phyloP scores from a whole-genome alignment of 78 protist genomes.

The Planoprotostelium fungivorum region DNA sequence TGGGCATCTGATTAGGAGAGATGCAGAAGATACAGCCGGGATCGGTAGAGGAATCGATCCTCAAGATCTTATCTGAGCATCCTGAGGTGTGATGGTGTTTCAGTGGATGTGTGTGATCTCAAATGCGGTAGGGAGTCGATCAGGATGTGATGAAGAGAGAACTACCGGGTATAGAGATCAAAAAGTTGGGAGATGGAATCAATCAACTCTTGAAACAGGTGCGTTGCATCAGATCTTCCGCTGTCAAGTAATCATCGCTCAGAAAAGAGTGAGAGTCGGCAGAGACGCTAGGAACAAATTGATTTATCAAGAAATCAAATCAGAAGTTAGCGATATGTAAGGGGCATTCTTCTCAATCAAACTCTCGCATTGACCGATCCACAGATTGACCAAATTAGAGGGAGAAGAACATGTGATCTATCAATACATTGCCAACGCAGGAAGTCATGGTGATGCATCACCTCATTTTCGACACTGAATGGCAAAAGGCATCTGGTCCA shows the following conservation, averaged over 20 bases:
- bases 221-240: background rate
- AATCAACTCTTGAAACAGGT: background rate
- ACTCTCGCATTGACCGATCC: background rate
- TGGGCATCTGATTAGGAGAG: too few species aligned
- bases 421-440: background rate
- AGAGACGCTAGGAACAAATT: background rate
- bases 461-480: background rate
- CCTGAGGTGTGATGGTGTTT: too few species aligned
- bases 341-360: background rate
- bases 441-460: background rate
- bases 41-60: too few species aligned
- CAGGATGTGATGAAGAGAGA: background rate
- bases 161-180: background rate
- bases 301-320: background rate
- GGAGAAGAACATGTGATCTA: background rate
- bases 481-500: background rate
- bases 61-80: too few species aligned
- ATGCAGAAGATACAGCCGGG: too few species aligned
- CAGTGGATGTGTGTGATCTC: too few species aligned
- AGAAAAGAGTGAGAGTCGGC: background rate
- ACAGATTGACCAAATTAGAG: background rate
- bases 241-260: background rate
- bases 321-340: background rate
- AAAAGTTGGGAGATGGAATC: background rate
- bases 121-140: too few species aligned